These are phyloP conservation scores for Lipomyces sp. DNA, from an alignment of 805 yeast genomes.

Conservation along the genomic window DNA sequence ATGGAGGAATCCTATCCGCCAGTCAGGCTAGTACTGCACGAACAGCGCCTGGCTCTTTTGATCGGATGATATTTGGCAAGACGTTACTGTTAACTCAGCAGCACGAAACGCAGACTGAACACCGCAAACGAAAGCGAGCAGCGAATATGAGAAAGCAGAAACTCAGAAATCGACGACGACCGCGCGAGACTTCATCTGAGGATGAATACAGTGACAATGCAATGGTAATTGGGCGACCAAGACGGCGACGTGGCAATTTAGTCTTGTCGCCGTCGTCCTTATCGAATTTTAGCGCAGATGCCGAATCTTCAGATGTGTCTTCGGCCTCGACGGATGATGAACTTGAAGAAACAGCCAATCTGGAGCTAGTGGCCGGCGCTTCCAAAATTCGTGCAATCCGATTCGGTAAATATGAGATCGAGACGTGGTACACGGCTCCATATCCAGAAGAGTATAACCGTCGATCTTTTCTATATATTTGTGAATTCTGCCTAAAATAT, in stretches of 20 bases:
- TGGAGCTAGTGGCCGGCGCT: slow-evolving; percentile 39
- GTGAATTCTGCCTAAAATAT: slow-evolving; percentile 84
- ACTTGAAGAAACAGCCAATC: slow-evolving; percentile 7
- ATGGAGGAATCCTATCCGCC: slow-evolving; percentile 35
- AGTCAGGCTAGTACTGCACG: slow-evolving; percentile 46
- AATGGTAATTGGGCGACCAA: background rate
- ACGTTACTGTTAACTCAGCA: slow-evolving; percentile 27
- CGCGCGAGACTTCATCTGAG: background rate
- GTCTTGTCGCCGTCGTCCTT: slow-evolving; percentile 5
- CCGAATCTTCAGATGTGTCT: background rate
- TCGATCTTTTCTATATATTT: slow-evolving; percentile 67
- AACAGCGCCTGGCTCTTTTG: slow-evolving; percentile 44
- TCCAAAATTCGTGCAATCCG: slow-evolving; percentile 65
- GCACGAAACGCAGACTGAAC: slow-evolving; percentile 13
- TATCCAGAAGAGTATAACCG: slow-evolving; percentile 84
- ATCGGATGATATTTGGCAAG: slow-evolving; percentile 41
- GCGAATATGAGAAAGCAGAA: background rate
- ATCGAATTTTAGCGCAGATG: slow-evolving; percentile 3
- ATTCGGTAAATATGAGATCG: slow-evolving; percentile 73
- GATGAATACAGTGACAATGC: background rate
- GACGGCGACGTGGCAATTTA: background rate
- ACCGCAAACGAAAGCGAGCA: background rate
- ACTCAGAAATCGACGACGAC: background rate
- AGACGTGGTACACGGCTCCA: slow-evolving; percentile 92
- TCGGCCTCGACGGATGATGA: slow-evolving; percentile 7